These are phyloP conservation scores for Lipomyces starkeyi DNA, from an alignment of 805 yeast species.

Conservation along the genomic window DNA sequence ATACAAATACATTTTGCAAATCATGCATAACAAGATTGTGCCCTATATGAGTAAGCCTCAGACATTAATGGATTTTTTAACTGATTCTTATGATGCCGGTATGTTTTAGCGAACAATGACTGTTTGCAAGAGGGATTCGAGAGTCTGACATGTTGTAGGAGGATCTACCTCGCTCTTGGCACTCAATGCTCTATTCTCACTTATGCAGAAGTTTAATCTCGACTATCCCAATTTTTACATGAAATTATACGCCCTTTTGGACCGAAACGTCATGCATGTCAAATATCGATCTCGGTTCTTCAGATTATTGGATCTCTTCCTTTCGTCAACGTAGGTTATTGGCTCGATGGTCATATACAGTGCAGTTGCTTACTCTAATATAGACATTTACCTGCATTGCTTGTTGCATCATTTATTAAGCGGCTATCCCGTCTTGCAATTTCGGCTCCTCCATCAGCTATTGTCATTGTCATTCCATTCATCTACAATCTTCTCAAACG, in stretches of 20 bases:
- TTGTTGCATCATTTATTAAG: constrained; percentile 90
- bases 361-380: background rate
- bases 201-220: constrained; percentile 79
- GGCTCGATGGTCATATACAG: background rate
- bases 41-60: constrained; percentile 83
- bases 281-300: constrained; percentile 85
- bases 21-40: constrained; percentile 82
- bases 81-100: constrained; percentile 71
- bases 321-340: constrained; percentile 64
- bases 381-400: constrained; percentile 73
- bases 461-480: constrained; percentile 87
- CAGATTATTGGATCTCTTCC: constrained; percentile 82
- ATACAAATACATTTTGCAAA: constrained; percentile 68
- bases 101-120: constrained; percentile 3
- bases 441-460: constrained; percentile 84
- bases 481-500: constrained; percentile 85
- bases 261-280: constrained; percentile 75
- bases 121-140: background rate
- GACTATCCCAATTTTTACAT: constrained; percentile 90
- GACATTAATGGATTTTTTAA: constrained; percentile 87
- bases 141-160: constrained; percentile 42
- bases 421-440: constrained; percentile 75
- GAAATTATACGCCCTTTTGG: constrained; percentile 80
- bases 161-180: constrained; percentile 76
- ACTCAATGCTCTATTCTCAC: constrained; percentile 82